A percentile compares a stretch with the other conserved stretches of the same genome.
Evolutionary conservation across 1,284 basidiomycete species (phyloP).

Genomic region (Cerioporus squamosus): DNA sequence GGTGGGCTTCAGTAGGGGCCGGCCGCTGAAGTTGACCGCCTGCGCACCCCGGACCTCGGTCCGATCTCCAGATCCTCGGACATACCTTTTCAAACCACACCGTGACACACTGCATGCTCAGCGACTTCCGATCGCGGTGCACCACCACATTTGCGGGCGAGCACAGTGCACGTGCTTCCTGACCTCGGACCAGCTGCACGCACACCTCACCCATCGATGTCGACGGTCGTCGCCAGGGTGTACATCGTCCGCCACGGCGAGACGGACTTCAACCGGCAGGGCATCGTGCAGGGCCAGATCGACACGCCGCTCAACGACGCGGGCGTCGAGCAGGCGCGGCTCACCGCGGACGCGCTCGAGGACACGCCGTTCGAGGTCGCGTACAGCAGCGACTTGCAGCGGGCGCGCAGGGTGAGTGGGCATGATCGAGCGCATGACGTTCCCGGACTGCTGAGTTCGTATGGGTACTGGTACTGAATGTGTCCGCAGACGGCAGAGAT

Average conservation of each 20-base stretch:
- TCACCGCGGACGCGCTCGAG: slow-evolving; percentile 56
- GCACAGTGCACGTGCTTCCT: not conserved
- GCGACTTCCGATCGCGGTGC: too few species aligned
- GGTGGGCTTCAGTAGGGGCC: too few species aligned
- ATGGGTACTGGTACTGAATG: not conserved
- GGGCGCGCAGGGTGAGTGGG: slow-evolving; percentile 59
- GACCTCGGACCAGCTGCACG: not conserved
- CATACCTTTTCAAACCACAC: too few species aligned
- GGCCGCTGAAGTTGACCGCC: too few species aligned
- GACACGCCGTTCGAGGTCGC: slow-evolving; percentile 54
- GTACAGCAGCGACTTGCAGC: slow-evolving; percentile 67
- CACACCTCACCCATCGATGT: not conserved
- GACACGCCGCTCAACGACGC: slow-evolving; percentile 65
- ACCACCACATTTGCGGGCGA: too few species aligned
- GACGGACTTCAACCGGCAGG: slow-evolving; percentile 64
- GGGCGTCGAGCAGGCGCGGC: slow-evolving; percentile 59
- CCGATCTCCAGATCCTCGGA: too few species aligned
- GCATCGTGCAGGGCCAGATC: slow-evolving; percentile 72
- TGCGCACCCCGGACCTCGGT: too few species aligned
- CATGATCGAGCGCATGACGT: too few species aligned
- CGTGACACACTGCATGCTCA: too few species aligned
- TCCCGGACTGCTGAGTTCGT: not conserved
- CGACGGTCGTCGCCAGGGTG: slow-evolving; percentile 34
- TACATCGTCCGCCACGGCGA: slow-evolving; percentile 79
- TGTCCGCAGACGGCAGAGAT: slow-evolving; percentile 60